A percentile compares a stretch with the other conserved stretches of the same genome.
phyloP scores from a whole-genome alignment of 768 basidiomycete genomes.

The Agrocybe chaxingu region DNA sequence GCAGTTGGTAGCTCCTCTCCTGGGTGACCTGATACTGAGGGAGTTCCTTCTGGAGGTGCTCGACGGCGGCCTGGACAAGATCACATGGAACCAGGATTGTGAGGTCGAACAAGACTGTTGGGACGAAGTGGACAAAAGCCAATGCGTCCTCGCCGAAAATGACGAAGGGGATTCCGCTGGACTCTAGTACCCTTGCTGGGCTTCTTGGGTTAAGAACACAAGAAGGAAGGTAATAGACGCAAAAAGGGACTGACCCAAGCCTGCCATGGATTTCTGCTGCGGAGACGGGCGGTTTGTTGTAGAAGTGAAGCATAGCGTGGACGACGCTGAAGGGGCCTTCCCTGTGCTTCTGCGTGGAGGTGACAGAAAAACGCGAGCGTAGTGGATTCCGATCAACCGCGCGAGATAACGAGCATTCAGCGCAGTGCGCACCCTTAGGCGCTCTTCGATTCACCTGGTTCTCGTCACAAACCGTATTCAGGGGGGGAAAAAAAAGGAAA shows the following conservation, averaged over 20 bases:
- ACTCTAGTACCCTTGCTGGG: slow-evolving; percentile 10
- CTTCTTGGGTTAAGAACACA: slow-evolving; percentile 7
- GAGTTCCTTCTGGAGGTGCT: not conserved
- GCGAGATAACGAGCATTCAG: too few species aligned
- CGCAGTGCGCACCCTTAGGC: too few species aligned
- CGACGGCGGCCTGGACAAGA: slow-evolving; percentile 4
- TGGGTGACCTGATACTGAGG: too few species aligned
- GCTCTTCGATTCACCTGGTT: too few species aligned
- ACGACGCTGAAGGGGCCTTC: too few species aligned
- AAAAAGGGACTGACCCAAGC: slow-evolving; percentile 4
- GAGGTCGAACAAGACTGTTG: slow-evolving; percentile 13
- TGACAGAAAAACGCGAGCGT: too few species aligned
- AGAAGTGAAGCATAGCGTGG: slow-evolving; percentile 3
- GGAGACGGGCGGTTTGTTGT: slow-evolving; percentile 7
- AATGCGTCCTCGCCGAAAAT: slow-evolving; percentile 17
- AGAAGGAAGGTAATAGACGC: slow-evolving; percentile 4
- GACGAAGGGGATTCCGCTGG: slow-evolving; percentile 10
- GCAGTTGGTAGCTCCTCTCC: too few species aligned
- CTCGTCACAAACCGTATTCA: too few species aligned
- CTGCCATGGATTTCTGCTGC: slow-evolving; percentile 8
- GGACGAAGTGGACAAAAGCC: slow-evolving; percentile 16
- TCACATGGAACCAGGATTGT: slow-evolving; percentile 16
- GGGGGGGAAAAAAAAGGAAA: too few species aligned
- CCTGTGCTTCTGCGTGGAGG: too few species aligned
- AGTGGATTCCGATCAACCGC: too few species aligned